A percentile compares a stretch with the other conserved stretches of the same genome.
Evolutionary conservation across 305 asterid species (phyloP).

Genomic region (Coffea humblotiana): DNA sequence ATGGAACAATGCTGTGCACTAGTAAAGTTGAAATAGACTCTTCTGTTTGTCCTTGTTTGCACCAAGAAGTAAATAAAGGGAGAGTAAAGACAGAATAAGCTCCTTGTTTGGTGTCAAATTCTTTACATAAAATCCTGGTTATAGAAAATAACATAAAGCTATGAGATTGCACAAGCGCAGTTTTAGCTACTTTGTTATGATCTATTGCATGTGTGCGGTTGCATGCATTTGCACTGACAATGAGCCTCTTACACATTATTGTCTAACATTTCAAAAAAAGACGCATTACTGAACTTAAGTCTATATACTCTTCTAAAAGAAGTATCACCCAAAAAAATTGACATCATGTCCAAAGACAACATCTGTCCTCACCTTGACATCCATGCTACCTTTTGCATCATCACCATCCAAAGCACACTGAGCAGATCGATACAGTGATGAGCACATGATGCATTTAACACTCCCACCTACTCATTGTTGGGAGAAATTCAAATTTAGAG

Average conservation of each 20-base stretch:
- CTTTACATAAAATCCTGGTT: not conserved
- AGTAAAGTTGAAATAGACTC: not conserved
- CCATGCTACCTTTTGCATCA: conserved; percentile 12
- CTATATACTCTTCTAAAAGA: not conserved
- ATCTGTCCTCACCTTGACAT: conserved; percentile 4
- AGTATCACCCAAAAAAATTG: not conserved
- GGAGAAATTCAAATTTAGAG: conserved; percentile 15
- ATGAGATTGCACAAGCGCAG: not conserved
- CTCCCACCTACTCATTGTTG: conserved; percentile 3
- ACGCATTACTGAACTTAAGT: not conserved
- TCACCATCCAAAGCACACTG: conserved; percentile 11
- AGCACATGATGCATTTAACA: conserved; percentile 10
- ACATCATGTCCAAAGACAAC: not conserved
- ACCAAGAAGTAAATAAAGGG: not conserved
- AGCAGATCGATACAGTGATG: conserved; percentile 16
- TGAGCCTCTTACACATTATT: not conserved
- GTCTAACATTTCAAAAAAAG: not conserved
- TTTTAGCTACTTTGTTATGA: not conserved
- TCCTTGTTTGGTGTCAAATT: not conserved
- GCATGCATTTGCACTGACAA: not conserved
- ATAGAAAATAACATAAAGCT: not conserved
- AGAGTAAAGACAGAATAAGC: not conserved
- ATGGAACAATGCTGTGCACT: not conserved
- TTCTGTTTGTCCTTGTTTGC: not conserved
- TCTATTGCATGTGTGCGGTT: not conserved